Evolutionary conservation across 192 early-diverging fungal genomes (phyloP).

Genomic region (Backusella liffmaniae): DNA sequence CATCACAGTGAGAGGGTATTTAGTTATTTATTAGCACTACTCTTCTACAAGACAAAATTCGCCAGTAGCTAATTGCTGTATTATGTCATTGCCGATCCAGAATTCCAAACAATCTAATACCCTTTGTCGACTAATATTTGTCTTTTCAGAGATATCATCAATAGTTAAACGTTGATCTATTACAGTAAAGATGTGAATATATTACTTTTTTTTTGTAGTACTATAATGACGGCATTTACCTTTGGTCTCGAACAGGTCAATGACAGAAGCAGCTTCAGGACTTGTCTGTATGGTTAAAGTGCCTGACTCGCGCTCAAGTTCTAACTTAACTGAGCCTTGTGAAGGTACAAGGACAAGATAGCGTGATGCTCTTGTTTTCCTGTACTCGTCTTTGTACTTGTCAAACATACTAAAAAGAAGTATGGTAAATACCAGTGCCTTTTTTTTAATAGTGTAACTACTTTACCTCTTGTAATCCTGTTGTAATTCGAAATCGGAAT

Average conservation of each 20-base stretch:
- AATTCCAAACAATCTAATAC: conserved; percentile 10
- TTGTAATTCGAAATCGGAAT: background rate
- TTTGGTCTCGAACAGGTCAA: conserved; percentile 19
- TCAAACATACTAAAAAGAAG: conserved; percentile 12
- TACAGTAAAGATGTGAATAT: background rate
- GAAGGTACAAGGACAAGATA: conserved; percentile 9
- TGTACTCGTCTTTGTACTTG: conserved; percentile 7
- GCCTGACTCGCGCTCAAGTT: conserved; percentile 7
- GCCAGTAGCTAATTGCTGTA: background rate
- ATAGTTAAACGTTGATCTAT: conserved; percentile 10
- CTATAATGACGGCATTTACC: background rate
- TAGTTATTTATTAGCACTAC: background rate
- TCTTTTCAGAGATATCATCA: background rate
- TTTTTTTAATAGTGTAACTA: background rate
- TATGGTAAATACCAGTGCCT: background rate
- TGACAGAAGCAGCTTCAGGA: conserved; percentile 11
- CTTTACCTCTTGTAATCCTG: background rate
- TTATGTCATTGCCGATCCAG: conserved; percentile 11
- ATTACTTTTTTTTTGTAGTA: background rate
- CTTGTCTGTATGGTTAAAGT: background rate
- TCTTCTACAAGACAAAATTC: conserved; percentile 3
- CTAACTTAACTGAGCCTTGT: conserved; percentile 18
- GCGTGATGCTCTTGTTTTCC: background rate
- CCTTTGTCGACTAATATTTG: background rate
- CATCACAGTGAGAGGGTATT: background rate